A percentile compares a stretch with the other conserved stretches of the same genome.
Evolutionary conservation across 1,284 basidiomycete species (phyloP).

Genomic region (Ceratobasidium sp.): DNA sequence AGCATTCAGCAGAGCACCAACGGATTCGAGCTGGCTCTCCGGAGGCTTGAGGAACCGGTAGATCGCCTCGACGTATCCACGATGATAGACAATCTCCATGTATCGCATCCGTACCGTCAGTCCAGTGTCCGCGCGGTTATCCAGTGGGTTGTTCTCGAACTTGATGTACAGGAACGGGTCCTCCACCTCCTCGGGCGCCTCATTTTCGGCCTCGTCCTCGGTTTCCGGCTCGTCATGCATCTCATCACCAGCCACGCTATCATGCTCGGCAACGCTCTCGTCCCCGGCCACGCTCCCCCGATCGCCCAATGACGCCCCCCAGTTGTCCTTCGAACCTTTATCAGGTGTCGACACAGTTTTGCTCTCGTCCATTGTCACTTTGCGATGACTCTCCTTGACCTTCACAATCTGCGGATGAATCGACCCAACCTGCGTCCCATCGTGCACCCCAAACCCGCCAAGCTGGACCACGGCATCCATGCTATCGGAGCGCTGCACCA

Average conservation of each 20-base stretch:
- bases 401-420: constrained; percentile 94
- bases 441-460: constrained; percentile 90
- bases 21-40: constrained; percentile 94
- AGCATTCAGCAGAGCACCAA: constrained; percentile 89
- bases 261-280: constrained; percentile 50
- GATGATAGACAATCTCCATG: constrained; percentile 98
- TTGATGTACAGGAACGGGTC: constrained; percentile 93
- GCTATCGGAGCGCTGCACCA: constrained; percentile 90
- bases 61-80: constrained; percentile 93
- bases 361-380: constrained; percentile 51
- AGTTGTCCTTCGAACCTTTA: constrained; percentile 53
- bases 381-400: constrained; percentile 73
- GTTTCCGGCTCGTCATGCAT: constrained; percentile 52
- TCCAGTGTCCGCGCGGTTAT: constrained; percentile 93
- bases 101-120: constrained; percentile 93
- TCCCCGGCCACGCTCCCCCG: constrained; percentile 44
- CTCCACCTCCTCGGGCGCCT: constrained; percentile 51
- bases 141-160: constrained; percentile 94
- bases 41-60: constrained; percentile 96
- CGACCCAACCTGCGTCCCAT: constrained; percentile 87
- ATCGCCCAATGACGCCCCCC: constrained; percentile 53
- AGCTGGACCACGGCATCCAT: constrained; percentile 87
- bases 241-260: constrained; percentile 9
- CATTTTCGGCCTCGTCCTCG: constrained; percentile 55
- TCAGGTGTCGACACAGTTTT: constrained; percentile 52